Conservation (phyloP, 2,329 filamentous ascomycete species). For the Pseudogymnoascus sp. region DNA sequence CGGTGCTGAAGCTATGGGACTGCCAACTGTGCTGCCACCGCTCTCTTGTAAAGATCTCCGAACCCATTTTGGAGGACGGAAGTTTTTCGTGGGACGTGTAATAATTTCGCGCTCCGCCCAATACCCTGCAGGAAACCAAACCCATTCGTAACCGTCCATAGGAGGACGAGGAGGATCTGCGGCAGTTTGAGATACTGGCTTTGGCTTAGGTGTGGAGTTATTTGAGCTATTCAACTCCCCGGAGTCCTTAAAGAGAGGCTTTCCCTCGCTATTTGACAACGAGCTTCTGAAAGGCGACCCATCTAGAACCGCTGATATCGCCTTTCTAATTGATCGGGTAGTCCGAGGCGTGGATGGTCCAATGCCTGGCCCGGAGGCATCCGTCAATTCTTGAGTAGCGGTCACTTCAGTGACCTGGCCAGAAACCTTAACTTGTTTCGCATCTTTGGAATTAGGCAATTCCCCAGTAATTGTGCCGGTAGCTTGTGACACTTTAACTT, state of each 20-base stretch:
- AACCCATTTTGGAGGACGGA: background rate
- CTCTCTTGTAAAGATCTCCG: background rate
- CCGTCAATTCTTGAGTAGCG: background rate
- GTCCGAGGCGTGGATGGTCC: background rate
- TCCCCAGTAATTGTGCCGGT: background rate
- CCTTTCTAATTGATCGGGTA: background rate
- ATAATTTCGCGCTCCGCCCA: constrained; percentile 48
- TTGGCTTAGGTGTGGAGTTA: background rate
- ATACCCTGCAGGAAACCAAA: constrained; percentile 54
- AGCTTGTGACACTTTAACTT: background rate
- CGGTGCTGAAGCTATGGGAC: background rate
- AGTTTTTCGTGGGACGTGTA: background rate
- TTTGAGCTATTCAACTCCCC: background rate
- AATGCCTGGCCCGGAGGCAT: background rate
- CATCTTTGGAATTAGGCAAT: background rate
- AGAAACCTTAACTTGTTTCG: background rate
- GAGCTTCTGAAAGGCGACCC: background rate
- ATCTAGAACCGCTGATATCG: background rate
- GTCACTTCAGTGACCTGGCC: background rate
- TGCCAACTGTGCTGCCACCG: background rate
- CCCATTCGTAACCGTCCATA: constrained; percentile 48
- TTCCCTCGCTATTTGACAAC: background rate
- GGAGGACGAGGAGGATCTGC: constrained; percentile 47
- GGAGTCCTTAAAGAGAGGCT: too few relatives aligned
- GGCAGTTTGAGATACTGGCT: background rate